A percentile compares a stretch with the other conserved stretches of the same genome.
Evolutionary conservation across 225 moss, liverwort and hornwort species (phyloP).

Genomic region (Bryum argenteum): DNA sequence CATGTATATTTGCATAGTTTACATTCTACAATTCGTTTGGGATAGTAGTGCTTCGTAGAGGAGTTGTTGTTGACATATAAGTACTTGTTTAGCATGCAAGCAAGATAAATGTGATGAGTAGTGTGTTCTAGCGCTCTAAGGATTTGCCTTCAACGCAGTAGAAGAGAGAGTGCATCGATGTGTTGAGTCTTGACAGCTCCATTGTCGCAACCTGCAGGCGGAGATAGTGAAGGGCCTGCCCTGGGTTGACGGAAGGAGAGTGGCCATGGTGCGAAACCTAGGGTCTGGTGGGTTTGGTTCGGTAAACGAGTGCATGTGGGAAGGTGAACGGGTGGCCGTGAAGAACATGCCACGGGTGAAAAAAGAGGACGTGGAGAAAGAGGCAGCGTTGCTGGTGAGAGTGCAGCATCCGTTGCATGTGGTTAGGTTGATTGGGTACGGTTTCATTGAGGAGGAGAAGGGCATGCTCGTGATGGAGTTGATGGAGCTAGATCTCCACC

Average conservation of each 20-base stretch:
- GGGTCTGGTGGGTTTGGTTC: conserved; percentile 11
- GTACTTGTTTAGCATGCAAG: too few relatives aligned
- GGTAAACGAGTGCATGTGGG: conserved; percentile 3
- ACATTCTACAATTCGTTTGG: too few relatives aligned
- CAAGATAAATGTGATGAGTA: too few relatives aligned
- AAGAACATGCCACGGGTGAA: conserved; percentile 19
- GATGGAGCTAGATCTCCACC: conserved; percentile 20
- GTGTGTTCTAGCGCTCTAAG: too few relatives aligned
- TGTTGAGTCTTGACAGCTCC: background rate
- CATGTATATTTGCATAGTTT: too few relatives aligned
- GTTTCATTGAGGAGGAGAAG: background rate
- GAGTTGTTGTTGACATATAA: too few relatives aligned
- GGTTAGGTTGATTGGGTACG: conserved; percentile 19
- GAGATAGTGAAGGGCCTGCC: background rate
- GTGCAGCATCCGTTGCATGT: conserved; percentile 28
- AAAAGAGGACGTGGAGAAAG: background rate
- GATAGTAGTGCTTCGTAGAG: too few relatives aligned
- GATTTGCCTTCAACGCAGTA: too few relatives aligned
- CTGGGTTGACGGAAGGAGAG: background rate
- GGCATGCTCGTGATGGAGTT: conserved; percentile 31
- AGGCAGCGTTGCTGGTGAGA: conserved; percentile 22
- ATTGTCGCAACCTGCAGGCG: conserved; percentile 1
- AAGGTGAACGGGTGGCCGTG: conserved; percentile 11
- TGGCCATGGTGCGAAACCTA: background rate
- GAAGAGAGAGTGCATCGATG: too few relatives aligned